Evolutionary conservation across 1,284 basidiomycete species (phyloP).

Genomic region (Cutaneotrichosporon cutaneum): DNA sequence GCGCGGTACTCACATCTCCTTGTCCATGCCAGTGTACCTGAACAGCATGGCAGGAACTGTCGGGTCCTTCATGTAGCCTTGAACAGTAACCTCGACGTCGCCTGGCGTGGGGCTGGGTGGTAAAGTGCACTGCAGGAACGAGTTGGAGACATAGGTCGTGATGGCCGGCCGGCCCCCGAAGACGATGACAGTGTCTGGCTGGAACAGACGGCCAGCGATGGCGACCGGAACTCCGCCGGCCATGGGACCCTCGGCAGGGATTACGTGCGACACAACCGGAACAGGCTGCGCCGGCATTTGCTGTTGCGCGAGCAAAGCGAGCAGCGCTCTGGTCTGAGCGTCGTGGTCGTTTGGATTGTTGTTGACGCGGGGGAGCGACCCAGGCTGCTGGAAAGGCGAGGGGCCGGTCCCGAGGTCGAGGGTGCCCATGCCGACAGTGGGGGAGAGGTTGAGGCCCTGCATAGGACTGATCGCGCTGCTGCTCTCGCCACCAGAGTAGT

Average conservation of each 20-base stretch:
- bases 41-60: slow-evolving; percentile 37
- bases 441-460: slow-evolving; percentile 26
- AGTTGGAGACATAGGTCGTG: slow-evolving; percentile 88
- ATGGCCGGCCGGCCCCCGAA: slow-evolving; percentile 84
- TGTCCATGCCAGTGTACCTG: slow-evolving; percentile 43
- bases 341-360: slow-evolving; percentile 22
- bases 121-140: slow-evolving; percentile 87
- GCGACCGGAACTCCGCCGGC: slow-evolving; percentile 95
- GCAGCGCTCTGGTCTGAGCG: slow-evolving; percentile 25
- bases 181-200: slow-evolving; percentile 62
- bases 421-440: slow-evolving; percentile 19
- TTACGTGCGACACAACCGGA: slow-evolving; percentile 60
- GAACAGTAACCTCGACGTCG: slow-evolving; percentile 82
- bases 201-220: slow-evolving; percentile 84
- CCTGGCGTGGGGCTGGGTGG: slow-evolving; percentile 81
- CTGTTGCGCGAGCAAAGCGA: slow-evolving; percentile 19
- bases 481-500: slow-evolving; percentile 45
- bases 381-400: slow-evolving; percentile 4
- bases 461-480: slow-evolving; percentile 23
- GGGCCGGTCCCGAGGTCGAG: slow-evolving; percentile 20
- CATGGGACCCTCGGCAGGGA: slow-evolving; percentile 87
- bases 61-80: slow-evolving; percentile 54
- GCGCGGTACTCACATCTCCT: slow-evolving; percentile 39
- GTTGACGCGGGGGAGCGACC: not conserved
- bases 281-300: slow-evolving; percentile 21